Evolutionary conservation across 2,329 filamentous ascomycete species (phyloP).

Genomic region (Bipolaris cookei): DNA sequence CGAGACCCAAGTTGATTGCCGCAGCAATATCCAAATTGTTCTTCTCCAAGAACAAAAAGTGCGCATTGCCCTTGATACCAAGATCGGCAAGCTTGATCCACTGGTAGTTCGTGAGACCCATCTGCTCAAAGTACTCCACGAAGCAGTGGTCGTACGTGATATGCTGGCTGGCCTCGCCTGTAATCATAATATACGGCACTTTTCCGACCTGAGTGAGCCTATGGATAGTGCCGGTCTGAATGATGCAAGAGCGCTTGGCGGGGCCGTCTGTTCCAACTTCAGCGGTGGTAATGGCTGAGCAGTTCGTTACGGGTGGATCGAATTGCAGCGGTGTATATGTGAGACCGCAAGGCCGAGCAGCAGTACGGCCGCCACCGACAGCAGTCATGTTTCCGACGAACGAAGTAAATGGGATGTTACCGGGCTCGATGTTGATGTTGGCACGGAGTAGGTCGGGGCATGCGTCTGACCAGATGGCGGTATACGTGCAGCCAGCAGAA

Average conservation of each 20-base stretch:
- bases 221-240: conserved; percentile 25
- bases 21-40: conserved; percentile 57
- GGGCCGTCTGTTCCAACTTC: conserved; percentile 18
- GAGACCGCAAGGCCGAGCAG: conserved; percentile 28
- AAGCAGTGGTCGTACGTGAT: conserved; percentile 45
- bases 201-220: conserved; percentile 27
- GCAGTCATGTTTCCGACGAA: conserved; percentile 6
- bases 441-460: conserved; percentile 29
- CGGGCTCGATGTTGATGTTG: conserved; percentile 34
- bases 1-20: conserved; percentile 17
- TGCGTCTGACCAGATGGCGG: conserved; percentile 30
- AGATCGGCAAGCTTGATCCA: conserved; percentile 55
- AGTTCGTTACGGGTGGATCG: conserved; percentile 23
- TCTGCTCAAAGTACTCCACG: conserved; percentile 41
- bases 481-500: conserved; percentile 30
- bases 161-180: conserved; percentile 40
- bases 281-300: conserved; percentile 21
- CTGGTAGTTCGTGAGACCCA: conserved; percentile 53
- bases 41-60: conserved; percentile 62
- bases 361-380: conserved; percentile 19
- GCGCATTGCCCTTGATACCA: conserved; percentile 61
- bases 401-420: conserved; percentile 23
- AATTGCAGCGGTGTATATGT: conserved; percentile 27
- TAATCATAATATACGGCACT: conserved; percentile 42
- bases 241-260: conserved; percentile 24